A percentile compares a stretch with the other conserved stretches of the same genome.
Evolutionary conservation across 2,329 filamentous ascomycete genomes (phyloP).

Genomic region (Incumbomyces delicatus): DNA sequence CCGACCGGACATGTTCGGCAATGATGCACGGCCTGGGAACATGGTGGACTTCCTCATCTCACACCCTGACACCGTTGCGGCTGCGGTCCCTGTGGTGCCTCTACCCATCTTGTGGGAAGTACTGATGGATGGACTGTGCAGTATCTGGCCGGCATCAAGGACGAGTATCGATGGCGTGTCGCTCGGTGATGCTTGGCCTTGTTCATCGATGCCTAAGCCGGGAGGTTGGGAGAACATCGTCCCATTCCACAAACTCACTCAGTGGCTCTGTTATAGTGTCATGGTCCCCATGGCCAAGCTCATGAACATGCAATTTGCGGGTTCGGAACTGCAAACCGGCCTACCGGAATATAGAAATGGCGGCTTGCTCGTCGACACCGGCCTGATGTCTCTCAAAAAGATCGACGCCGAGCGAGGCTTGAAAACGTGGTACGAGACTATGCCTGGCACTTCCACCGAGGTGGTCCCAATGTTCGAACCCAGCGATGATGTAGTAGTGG

Average conservation of each 20-base stretch:
- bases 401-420: constrained; percentile 62
- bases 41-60: constrained; percentile 93
- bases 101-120: constrained; percentile 84
- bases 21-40: constrained; percentile 76
- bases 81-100: constrained; percentile 76
- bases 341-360: constrained; percentile 90
- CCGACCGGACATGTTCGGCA: constrained; percentile 75
- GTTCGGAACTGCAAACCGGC: constrained; percentile 72
- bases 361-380: constrained; percentile 75
- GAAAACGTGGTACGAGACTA: constrained; percentile 58
- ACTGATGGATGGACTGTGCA: constrained; percentile 73
- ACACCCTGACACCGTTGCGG: constrained; percentile 79
- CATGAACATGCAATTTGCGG: constrained; percentile 70
- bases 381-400: constrained; percentile 65
- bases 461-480: constrained; percentile 64
- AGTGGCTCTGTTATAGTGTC: constrained; percentile 89
- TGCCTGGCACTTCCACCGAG: constrained; percentile 60
- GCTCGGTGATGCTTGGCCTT: constrained; percentile 91
- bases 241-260: constrained; percentile 87
- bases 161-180: constrained; percentile 79
- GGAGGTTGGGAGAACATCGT: constrained; percentile 71
- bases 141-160: constrained; percentile 81
- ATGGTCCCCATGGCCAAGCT: constrained; percentile 83
- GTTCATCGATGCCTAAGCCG: constrained; percentile 65
- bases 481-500: constrained; percentile 68